phyloP scores from a whole-genome alignment of 371 early-diverging fungal species.

The Fennellomyces sp. region DNA sequence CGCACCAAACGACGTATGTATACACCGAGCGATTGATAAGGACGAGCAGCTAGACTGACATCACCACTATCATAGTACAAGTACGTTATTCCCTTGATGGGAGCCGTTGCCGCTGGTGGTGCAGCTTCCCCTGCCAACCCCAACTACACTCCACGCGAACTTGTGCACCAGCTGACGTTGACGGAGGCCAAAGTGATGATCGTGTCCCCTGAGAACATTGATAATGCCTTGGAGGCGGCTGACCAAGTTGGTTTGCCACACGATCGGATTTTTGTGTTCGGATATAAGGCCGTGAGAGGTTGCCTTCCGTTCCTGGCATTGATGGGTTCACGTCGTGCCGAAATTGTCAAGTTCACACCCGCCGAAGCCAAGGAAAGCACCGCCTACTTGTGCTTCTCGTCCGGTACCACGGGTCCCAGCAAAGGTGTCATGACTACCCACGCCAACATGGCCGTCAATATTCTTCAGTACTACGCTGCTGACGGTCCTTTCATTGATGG shows the following conservation, averaged over 20 bases:
- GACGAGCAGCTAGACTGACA: neutral
- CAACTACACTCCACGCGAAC: conserved; percentile 73
- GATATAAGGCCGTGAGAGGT: conserved; percentile 39
- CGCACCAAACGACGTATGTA: conserved; percentile 69
- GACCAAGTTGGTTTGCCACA: conserved; percentile 54
- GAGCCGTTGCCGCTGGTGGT: conserved; percentile 57
- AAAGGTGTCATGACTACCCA: conserved; percentile 89
- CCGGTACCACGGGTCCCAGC: conserved; percentile 76
- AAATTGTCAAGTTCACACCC: conserved; percentile 17
- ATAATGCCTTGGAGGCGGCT: conserved; percentile 63
- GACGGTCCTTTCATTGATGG: conserved; percentile 24
- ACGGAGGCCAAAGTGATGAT: conserved; percentile 69
- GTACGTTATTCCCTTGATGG: conserved; percentile 39
- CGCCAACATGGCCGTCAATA: conserved; percentile 73
- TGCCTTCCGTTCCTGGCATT: conserved; percentile 31
- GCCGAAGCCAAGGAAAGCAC: conserved; percentile 40
- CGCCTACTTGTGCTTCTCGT: conserved; percentile 81
- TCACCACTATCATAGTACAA: conserved; percentile 29
- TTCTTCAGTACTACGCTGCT: conserved; percentile 52
- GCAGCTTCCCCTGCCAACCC: conserved; percentile 77
- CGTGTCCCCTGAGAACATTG: conserved; percentile 43
- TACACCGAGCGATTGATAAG: neutral
- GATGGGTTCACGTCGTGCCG: conserved; percentile 14
- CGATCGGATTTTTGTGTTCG: conserved; percentile 63
- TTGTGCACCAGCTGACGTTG: conserved; percentile 74